A percentile compares a stretch with the other conserved stretches of the same genome.
Evolutionary conservation across 192 early-diverging fungal species (phyloP).

Genomic region (Kappamyces sp.): DNA sequence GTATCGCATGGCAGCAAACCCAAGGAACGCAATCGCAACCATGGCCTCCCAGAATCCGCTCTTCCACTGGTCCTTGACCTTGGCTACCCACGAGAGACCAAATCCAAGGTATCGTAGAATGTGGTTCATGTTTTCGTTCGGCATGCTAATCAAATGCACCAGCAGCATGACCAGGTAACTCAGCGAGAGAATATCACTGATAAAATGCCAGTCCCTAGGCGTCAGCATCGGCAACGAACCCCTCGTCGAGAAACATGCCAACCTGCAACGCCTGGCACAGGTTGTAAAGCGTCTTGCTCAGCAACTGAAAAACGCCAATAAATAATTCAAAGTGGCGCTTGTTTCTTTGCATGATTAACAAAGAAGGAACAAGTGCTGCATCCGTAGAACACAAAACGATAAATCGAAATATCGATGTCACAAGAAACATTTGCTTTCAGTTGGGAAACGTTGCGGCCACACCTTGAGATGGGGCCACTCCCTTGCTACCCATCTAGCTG

Average conservation of each 20-base stretch:
- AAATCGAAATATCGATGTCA: background rate
- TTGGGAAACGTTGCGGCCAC: no score
- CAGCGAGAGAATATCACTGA: background rate
- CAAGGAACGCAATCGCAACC: background rate
- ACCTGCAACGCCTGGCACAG: background rate
- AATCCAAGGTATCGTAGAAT: constrained; percentile 3
- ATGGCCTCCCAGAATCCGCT: background rate
- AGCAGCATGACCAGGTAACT: background rate
- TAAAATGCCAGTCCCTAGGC: background rate
- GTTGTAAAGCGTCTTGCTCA: background rate
- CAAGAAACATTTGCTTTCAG: constrained; percentile 6
- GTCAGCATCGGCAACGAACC: no score
- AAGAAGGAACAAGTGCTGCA: background rate
- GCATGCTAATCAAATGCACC: background rate
- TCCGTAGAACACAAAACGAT: background rate
- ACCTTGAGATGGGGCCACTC: no score
- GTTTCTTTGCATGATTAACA: background rate
- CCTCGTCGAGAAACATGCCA: background rate
- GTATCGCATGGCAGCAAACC: background rate
- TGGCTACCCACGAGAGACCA: background rate
- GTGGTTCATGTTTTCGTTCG: constrained; percentile 1
- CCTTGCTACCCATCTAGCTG: no score
- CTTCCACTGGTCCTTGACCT: background rate
- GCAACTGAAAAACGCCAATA: background rate
- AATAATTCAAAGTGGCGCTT: constrained; percentile 2